Evolutionary conservation across 352 stramenopile species (phyloP), one percentile per base, ranked within the genome.

Genomic region (Phytophthora fragariaefolia): DNA sequence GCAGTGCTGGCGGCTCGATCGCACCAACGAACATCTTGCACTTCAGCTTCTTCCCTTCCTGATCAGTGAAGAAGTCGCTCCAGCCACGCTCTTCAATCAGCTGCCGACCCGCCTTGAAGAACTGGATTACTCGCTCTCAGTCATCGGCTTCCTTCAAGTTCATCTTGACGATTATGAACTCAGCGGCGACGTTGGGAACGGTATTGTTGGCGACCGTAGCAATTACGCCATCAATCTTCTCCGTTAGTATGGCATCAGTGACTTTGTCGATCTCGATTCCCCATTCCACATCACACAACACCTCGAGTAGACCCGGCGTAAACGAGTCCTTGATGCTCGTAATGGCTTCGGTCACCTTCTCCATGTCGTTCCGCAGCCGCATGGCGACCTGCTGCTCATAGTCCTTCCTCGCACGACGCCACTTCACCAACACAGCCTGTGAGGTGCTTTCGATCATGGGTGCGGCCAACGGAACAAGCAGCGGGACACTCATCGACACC

Each of bases 261-360:
- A 63, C 18, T 2, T 54, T 28, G 1, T 26, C 43, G 0, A 27
- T 53, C 8, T 8, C 15, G 2, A 63, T 63, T n/a, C 45, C 32
- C 43, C 53, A 61, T n/a, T 43, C 36, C 36, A 43, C 15, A 24
- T 52, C 53, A 42, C 53, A 61, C n/a, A 61, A 23, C 10, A 61
- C 40, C 2, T 61, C 18, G 10, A 61, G 18, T 2, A 61, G 26
- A 1, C 40, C 53, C 5, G 13, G 42, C 27, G 23, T 10, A 12
- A 36, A 60, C 32, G 20, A 48, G 34, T 43, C 13, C 36, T 43
- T 43, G 5, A 43, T 43, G 36, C 15, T 43, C 20, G 15, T 43
- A 6, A 43, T 43, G 13, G 36, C 36, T 18, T 18, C 36, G 7
- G 17, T 17, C 36, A 43, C 36, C 17, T 43, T 18, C 13, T 43